These are phyloP conservation scores for Neofusicoccum kwambonambiense DNA, from an alignment of 2,329 filamentous ascomycete genomes.

Conservation along the genomic window DNA sequence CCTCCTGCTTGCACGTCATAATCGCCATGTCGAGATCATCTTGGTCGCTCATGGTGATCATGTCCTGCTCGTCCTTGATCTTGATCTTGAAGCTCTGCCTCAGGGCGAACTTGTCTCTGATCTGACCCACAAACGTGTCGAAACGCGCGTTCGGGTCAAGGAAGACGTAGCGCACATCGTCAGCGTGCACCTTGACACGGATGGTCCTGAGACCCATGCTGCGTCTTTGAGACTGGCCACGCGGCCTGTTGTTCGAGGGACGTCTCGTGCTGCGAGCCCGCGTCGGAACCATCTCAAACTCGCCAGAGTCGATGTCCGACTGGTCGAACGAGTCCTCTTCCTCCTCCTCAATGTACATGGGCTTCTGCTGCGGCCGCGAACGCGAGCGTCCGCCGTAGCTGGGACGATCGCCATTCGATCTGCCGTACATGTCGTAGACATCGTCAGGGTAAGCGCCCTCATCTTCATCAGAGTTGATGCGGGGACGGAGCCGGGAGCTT, in stretches of 20 bases:
- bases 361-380: slow-evolving; percentile 41
- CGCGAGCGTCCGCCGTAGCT: slow-evolving; percentile 30
- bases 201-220: slow-evolving; percentile 66
- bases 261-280: slow-evolving; percentile 19
- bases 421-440: slow-evolving; percentile 63
- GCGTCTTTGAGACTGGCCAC: slow-evolving; percentile 6
- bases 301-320: slow-evolving; percentile 70
- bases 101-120: slow-evolving; percentile 84
- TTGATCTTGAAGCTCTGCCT: slow-evolving; percentile 82
- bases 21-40: slow-evolving; percentile 93
- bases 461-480: slow-evolving; percentile 47
- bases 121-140: slow-evolving; percentile 71
- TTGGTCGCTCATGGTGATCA: slow-evolving; percentile 96
- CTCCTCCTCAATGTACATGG: slow-evolving; percentile 74
- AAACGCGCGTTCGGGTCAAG: slow-evolving; percentile 72
- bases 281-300: slow-evolving; percentile 73
- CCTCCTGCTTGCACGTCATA: slow-evolving; percentile 64
- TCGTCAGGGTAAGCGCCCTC: slow-evolving; percentile 62
- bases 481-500: slow-evolving; percentile 24
- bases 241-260: slow-evolving; percentile 28
- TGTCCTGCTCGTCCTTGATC: slow-evolving; percentile 84
- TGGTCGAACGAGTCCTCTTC: slow-evolving; percentile 70
- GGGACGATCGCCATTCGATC: slow-evolving; percentile 34
- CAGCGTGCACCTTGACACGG: slow-evolving; percentile 83
- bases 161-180: slow-evolving; percentile 91